Evolutionary conservation across 352 stramenopile species (phyloP), one percentile per base, ranked within the genome.

Genomic region (Phytopythium helicoides): DNA sequence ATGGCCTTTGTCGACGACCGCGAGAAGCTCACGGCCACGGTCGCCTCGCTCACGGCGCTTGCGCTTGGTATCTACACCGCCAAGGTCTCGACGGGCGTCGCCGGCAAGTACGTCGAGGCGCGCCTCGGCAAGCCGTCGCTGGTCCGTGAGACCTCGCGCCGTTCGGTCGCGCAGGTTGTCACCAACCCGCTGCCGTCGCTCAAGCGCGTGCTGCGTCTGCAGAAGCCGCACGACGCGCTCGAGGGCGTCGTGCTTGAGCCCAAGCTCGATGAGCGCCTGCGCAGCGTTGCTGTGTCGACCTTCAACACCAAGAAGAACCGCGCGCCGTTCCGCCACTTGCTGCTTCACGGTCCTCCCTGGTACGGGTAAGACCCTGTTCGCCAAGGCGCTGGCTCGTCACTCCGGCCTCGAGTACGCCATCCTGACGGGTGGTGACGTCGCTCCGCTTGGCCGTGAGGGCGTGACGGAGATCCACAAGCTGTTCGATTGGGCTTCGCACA

Each of bases 401-500:
- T 98, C 94, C 14, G 97, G 97, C 7, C 73, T 99, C 49, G 97
- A 99, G 62, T 99, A 98, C 76, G 97, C 97, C 36, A 98, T 99
- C 68, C 81, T 99, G 39, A 99, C 96, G 6, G 97, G 97, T 73
- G 97, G 97, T 73, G 97, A 99, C 68, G 97, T 99, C 40, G 96
- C 95, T 10, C 97, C 97, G n/a, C 80, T 99, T 37, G 97, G 97
- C 38, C 79, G 79, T 23, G 96, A 99, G 70, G 96, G 94, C 37
- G 96, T 99, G 16, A 99, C 97, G 28, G 96, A 99, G 87, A 97
- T 99, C 66, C 97, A 99, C 80, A 98, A 98, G 75, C 68, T 99
- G n/a, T 99, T 99, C 68, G 96, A 99, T 75, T 99, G 97, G 97
- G 96, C 97, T 33, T 97, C 97, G 66, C 97, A 97, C 54, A 96